Percentiles rank a stretch among this genome's conserved stretches.
Evolutionary conservation across 805 yeast genomes (phyloP).

Genomic region (Metschnikowia peoriensis): DNA sequence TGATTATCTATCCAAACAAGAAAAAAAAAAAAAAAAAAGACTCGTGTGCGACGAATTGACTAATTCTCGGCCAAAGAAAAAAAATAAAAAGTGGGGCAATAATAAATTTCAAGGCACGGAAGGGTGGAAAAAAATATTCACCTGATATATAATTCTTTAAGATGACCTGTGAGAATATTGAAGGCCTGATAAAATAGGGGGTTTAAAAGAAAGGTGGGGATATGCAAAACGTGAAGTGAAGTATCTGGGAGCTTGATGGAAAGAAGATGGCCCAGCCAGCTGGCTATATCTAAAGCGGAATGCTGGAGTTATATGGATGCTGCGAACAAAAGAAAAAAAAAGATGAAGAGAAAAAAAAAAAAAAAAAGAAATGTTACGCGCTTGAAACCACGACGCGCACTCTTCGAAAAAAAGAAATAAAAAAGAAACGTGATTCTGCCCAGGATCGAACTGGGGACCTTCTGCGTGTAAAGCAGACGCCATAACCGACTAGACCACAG

Average conservation of each 20-base stretch:
- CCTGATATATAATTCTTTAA: too few relatives aligned
- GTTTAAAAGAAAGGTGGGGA: neutral
- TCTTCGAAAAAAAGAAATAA: neutral
- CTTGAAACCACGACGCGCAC: neutral
- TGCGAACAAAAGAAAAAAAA: neutral
- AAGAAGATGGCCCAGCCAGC: neutral
- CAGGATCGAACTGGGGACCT: constrained; percentile 99
- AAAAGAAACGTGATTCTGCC: constrained; percentile 74
- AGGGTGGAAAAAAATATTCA: neutral
- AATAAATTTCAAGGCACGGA: neutral
- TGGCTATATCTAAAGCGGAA: constrained; percentile 6
- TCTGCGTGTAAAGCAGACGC: constrained; percentile 99
- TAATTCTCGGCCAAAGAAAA: neutral
- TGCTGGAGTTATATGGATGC: neutral
- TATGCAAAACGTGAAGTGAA: neutral
- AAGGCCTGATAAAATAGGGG: neutral
- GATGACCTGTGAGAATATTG: neutral
- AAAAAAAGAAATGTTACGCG: constrained; percentile 2
- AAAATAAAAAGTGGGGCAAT: neutral
- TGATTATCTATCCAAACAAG: neutral
- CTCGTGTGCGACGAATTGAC: neutral
- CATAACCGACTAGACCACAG: constrained; percentile 99
- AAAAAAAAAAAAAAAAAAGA: neutral
- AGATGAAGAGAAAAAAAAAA: neutral
- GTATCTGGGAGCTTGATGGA: neutral